These are phyloP conservation scores for Talaromyces sp. DNA, from an alignment of 2,329 filamentous ascomycete species.

Conservation along the genomic window DNA sequence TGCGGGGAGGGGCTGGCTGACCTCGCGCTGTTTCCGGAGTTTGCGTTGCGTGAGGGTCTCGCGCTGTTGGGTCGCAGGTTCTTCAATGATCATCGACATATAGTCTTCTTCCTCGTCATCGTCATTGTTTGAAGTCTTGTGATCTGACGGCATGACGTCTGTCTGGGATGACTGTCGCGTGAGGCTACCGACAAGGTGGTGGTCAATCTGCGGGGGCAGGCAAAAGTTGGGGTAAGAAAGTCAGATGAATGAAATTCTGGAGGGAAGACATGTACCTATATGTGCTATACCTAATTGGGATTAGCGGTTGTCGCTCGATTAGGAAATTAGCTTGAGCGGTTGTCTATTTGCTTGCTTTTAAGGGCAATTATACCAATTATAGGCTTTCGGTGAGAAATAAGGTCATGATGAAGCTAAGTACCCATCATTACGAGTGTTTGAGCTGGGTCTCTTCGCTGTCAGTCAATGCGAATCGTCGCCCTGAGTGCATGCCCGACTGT, in stretches of 20 bases:
- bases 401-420: neutral
- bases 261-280: neutral
- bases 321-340: neutral
- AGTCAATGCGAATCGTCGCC: neutral
- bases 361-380: too few relatives aligned
- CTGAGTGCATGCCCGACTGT: neutral
- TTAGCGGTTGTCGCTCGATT: neutral
- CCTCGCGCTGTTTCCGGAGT: constrained; percentile 52
- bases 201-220: neutral
- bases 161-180: neutral
- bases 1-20: constrained; percentile 20
- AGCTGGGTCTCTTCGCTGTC: neutral
- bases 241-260: neutral
- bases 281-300: neutral
- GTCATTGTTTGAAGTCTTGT: neutral
- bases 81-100: constrained; percentile 89
- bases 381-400: neutral
- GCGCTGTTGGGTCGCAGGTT: constrained; percentile 50
- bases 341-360: neutral
- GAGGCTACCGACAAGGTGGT: neutral
- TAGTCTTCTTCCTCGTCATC: constrained; percentile 77
- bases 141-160: neutral
- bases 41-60: constrained; percentile 63
- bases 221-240: neutral
- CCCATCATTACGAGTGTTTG: too few relatives aligned